phyloP scores from a whole-genome alignment of 2,329 filamentous ascomycete genomes.

The Periglandula ipomoeae region DNA sequence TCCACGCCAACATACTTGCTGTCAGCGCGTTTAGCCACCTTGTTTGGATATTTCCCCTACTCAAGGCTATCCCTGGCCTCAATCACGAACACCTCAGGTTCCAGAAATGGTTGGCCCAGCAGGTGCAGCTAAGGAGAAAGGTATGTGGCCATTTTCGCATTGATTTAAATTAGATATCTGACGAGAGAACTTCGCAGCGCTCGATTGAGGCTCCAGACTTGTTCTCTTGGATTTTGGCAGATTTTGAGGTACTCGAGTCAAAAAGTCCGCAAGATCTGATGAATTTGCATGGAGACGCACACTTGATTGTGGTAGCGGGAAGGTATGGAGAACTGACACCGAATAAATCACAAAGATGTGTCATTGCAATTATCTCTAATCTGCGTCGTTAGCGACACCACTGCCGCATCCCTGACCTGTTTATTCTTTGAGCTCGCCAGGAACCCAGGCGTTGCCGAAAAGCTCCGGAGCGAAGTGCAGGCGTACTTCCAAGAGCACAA shows the following conservation, averaged over 20 bases:
- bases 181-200: neutral
- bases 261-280: neutral
- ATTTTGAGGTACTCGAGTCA: neutral
- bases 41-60: slow-evolving; percentile 3
- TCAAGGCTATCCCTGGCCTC: neutral
- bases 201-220: neutral
- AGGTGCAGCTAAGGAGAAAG: neutral
- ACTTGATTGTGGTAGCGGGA: slow-evolving; percentile 5
- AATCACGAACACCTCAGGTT: neutral
- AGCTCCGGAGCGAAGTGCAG: slow-evolving; percentile 1
- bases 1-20: neutral
- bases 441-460: neutral
- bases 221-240: neutral
- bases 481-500: neutral
- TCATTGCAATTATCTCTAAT: no score
- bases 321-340: neutral
- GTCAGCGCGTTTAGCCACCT: neutral
- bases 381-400: slow-evolving; percentile 1
- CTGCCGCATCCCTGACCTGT: neutral
- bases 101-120: neutral
- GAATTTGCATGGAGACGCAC: slow-evolving; percentile 4
- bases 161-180: neutral
- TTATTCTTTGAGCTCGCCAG: slow-evolving; percentile 6
- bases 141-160: neutral
- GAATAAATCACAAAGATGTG: no score